Base-by-base conservation (phyloP, 495 filamentous ascomycete species). In the Podospora pseudoanserina region DNA sequence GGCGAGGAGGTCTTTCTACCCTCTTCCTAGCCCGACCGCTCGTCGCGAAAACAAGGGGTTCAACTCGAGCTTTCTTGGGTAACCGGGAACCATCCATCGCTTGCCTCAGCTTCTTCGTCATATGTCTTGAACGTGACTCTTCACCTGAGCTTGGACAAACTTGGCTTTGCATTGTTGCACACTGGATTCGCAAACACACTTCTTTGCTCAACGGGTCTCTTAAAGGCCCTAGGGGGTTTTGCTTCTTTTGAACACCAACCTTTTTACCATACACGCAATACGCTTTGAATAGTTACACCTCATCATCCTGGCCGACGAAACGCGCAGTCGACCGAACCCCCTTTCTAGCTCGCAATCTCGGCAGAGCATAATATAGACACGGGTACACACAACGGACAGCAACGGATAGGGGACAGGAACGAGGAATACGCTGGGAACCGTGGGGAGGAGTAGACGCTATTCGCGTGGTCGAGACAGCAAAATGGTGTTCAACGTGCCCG, bases 401-500 rank as follows among this genome's bases (percentile, higher is more conserved):
- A 5, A 20, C 55, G 55, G 23, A 58, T 58, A 34, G 49, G 56
- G 26, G 44, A 28, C n/a, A 65, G 57, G 27, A 58, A 9, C 57
- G 39, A 44, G 20, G 64, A 54, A 55, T 18, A 57, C 39, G 20
- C 20, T 60, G 49, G 61, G 66, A 59, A 27, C 34, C 49, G 23
- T 28, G 71, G 69, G 71, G 71, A 73, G 69, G 64, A 67, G 64
- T 54, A 68, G 60, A 49, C 59, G 63, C 60, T 26, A 58, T 53
- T n/a, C n/a, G 15, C 67, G 19, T 63, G 6, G 34, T 59, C 55
- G 58, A 20, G 64, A 44, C 6, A 66, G 62, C 73, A 75, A 74
- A 67, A 79, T 78, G 75, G 74, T 70, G 70, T 72, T 84, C 66
- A 68, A 75, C 57, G 72, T 85, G 67, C 77, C 81, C 63, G 78